A percentile compares a stretch with the other conserved stretches of the same genome.
Evolutionary conservation across 106 monocot genomes (phyloP).

Genomic region (Ottelia alismoides): DNA sequence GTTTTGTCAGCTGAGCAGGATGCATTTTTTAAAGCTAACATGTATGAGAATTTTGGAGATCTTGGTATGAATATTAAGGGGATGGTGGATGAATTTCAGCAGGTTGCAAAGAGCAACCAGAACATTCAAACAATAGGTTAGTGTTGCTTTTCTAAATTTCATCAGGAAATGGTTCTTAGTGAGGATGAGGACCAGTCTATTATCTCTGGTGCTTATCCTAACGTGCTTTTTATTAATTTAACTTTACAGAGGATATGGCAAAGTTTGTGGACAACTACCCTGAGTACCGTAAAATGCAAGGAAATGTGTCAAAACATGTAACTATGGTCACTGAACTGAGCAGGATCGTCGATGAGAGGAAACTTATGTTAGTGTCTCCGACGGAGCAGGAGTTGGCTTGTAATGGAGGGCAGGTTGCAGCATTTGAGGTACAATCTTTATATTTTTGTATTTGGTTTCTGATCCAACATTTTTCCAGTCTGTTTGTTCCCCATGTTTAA

Average conservation of each 20-base stretch:
- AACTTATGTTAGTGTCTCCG: constrained; percentile 93
- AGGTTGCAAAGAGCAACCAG: constrained; percentile 92
- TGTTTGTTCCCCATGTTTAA: too few species aligned
- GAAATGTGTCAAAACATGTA: constrained; percentile 99
- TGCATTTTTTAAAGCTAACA: constrained; percentile 85
- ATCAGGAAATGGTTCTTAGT: too few species aligned
- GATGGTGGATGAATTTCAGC: constrained; percentile 99
- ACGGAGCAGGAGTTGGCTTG: constrained; percentile 97
- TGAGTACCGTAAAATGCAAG: constrained; percentile 93
- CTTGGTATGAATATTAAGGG: constrained; percentile 97
- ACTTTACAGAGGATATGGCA: constrained; percentile 81
- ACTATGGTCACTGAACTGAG: constrained; percentile 95
- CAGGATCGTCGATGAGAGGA: constrained; percentile 85
- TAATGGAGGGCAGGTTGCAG: constrained; percentile 94
- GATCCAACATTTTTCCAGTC: too few species aligned
- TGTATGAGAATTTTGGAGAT: constrained; percentile 99
- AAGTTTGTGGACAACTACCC: constrained; percentile 98
- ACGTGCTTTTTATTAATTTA: not conserved
- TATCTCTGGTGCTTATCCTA: not conserved
- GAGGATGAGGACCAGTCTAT: not conserved
- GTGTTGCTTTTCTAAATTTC: not conserved
- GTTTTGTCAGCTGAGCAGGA: constrained; percentile 96
- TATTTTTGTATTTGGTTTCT: too few species aligned
- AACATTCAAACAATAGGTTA: constrained; percentile 94
- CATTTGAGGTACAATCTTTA: constrained; percentile 61